These are phyloP conservation scores for Micromonas pusilla DNA, from an alignment of 139 green algal genomes.

Conservation along the genomic window DNA sequence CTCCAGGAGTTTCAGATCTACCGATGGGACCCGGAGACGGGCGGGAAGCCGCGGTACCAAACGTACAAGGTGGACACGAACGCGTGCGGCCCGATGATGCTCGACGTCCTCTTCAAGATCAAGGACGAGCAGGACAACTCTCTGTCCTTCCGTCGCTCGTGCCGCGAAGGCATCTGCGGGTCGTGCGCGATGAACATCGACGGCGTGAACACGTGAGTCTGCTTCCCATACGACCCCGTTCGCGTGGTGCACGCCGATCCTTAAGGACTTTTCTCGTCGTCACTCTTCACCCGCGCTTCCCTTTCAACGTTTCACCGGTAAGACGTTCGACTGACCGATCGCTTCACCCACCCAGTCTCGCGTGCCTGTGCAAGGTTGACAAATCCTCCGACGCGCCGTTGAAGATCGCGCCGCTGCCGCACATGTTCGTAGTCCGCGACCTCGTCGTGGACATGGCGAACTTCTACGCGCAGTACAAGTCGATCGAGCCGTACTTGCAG, in stretches of 20 bases:
- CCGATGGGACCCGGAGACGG: conserved; percentile 80
- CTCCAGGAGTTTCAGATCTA: conserved; percentile 80
- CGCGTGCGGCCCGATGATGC: conserved; percentile 94
- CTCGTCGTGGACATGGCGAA: conserved; percentile 98
- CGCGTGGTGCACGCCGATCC: too few relatives aligned
- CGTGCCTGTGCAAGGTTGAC: conserved; percentile 86
- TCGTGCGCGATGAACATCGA: conserved; percentile 99
- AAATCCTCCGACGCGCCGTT: conserved; percentile 33
- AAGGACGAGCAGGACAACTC: conserved; percentile 95
- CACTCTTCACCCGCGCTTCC: too few relatives aligned
- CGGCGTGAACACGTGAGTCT: conserved; percentile 84
- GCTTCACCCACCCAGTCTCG: too few relatives aligned
- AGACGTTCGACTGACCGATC: too few relatives aligned
- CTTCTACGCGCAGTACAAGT: conserved; percentile 99
- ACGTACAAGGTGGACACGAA: conserved; percentile 85
- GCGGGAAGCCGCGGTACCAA: conserved; percentile 73
- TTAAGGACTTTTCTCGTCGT: too few relatives aligned
- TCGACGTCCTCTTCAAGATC: conserved; percentile 98
- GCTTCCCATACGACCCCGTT: too few relatives aligned
- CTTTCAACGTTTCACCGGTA: too few relatives aligned
- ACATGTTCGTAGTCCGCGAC: conserved; percentile 98
- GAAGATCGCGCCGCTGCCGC: conserved; percentile 88
- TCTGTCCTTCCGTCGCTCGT: conserved; percentile 84
- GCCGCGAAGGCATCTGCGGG: conserved; percentile 95
- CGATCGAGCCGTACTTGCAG: conserved; percentile 93